Conservation (phyloP, 148 eudicot genomes). For the Nepenthes mirabilis region DNA sequence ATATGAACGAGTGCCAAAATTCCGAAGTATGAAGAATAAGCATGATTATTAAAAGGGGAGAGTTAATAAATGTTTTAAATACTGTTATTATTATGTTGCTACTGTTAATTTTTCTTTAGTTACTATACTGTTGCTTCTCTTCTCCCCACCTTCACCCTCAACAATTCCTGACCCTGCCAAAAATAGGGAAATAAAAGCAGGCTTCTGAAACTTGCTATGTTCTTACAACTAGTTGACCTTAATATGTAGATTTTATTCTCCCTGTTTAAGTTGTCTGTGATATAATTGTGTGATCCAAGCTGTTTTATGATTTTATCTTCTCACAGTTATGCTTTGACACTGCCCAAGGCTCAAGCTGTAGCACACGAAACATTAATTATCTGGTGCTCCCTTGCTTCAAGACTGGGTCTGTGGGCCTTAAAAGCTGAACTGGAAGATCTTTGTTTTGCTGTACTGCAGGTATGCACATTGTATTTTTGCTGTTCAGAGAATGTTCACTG, state of each 20-base stretch:
- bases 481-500: not conserved
- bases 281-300: not conserved
- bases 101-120: too few species aligned
- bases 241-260: too few species aligned
- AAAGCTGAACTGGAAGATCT: conserved; percentile 97
- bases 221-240: not conserved
- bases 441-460: conserved; percentile 95
- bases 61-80: too few species aligned
- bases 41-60: too few species aligned
- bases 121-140: too few species aligned
- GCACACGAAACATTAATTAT: conserved; percentile 84
- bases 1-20: too few species aligned
- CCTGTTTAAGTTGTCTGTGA: not conserved
- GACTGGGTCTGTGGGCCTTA: conserved; percentile 92
- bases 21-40: too few species aligned
- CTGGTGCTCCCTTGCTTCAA: conserved; percentile 97
- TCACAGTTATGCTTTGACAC: conserved; percentile 79
- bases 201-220: not conserved
- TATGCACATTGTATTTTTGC: conserved; percentile 8
- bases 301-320: not conserved
- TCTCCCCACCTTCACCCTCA: too few species aligned
- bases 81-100: too few species aligned
- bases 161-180: too few species aligned
- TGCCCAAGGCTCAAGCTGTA: conserved; percentile 81
- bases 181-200: too few species aligned